A percentile compares a stretch with the other conserved stretches of the same genome.
These are phyloP conservation scores for Microthlaspi erraticum DNA, from an alignment of 345 rosid species.

Conservation along the genomic window DNA sequence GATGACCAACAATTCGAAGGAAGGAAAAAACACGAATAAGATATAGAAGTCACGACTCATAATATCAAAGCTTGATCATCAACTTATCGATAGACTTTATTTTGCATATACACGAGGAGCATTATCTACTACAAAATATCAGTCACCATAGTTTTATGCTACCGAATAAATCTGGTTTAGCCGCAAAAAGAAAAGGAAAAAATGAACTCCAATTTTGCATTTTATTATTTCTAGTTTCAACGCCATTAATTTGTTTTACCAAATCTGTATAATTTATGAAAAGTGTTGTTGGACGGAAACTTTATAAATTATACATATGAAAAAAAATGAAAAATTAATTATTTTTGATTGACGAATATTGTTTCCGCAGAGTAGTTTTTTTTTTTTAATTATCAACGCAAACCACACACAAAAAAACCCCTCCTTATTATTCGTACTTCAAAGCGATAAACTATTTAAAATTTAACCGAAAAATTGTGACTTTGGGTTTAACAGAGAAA, in stretches of 20 bases:
- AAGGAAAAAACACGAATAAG: constrained; percentile 3
- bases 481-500: background rate
- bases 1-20: constrained; percentile 26
- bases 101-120: constrained; percentile 16
- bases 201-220: no score
- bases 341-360: no score
- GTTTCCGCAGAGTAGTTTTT: no score
- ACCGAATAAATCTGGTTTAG: constrained; percentile 2
- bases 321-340: no score
- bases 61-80: constrained; percentile 2
- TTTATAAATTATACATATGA: no score
- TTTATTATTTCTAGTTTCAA: no score
- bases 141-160: background rate
- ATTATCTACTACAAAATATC: background rate
- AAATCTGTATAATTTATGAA: no score
- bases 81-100: background rate
- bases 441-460: background rate
- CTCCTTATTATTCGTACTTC: no score
- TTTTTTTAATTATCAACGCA: no score
- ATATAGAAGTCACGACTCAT: constrained; percentile 22
- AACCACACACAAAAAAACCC: no score
- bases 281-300: no score
- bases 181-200: background rate
- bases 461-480: background rate
- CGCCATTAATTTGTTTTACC: no score